Evolutionary conservation across 208 protist genomes (phyloP).

Genomic region (Trypanosoma lewisi): DNA sequence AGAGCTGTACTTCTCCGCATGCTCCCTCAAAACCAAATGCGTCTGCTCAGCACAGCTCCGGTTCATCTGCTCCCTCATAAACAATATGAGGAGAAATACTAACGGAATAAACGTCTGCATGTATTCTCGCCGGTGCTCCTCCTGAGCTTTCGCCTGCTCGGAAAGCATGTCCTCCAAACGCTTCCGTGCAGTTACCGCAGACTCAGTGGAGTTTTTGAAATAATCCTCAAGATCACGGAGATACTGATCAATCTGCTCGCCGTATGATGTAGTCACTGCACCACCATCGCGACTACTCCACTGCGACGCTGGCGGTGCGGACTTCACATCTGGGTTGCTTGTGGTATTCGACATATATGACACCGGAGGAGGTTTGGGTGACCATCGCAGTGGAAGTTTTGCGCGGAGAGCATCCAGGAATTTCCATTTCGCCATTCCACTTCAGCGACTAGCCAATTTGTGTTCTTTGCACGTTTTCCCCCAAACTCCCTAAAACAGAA

Average conservation of each 20-base stretch:
- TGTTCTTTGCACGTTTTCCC: background rate
- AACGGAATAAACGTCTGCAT: conserved; percentile 51
- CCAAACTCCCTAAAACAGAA: background rate
- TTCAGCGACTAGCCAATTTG: background rate
- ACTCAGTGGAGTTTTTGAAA: conserved; percentile 14
- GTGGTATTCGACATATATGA: background rate
- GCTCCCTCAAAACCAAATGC: conserved; percentile 39
- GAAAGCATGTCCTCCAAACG: conserved; percentile 9
- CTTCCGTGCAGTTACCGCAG: conserved; percentile 14
- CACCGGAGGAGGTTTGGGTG: background rate
- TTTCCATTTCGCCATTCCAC: background rate
- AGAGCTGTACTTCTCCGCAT: conserved; percentile 31
- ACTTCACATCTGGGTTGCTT: background rate
- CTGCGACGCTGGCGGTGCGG: background rate
- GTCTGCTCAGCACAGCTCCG: conserved; percentile 37
- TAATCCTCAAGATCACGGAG: conserved; percentile 34
- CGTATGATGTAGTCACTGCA: conserved; percentile 31
- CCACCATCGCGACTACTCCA: background rate
- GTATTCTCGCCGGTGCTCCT: conserved; percentile 39
- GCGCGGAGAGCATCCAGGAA: background rate
- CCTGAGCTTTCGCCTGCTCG: conserved; percentile 18
- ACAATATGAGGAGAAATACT: conserved; percentile 33
- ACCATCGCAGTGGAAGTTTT: background rate
- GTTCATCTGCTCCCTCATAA: conserved; percentile 50
- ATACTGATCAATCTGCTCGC: conserved; percentile 49